Percentiles rank a stretch among this genome's conserved stretches.
Evolutionary conservation across 1,284 basidiomycete species (phyloP).

Genomic region (Clitocybe nebularis): DNA sequence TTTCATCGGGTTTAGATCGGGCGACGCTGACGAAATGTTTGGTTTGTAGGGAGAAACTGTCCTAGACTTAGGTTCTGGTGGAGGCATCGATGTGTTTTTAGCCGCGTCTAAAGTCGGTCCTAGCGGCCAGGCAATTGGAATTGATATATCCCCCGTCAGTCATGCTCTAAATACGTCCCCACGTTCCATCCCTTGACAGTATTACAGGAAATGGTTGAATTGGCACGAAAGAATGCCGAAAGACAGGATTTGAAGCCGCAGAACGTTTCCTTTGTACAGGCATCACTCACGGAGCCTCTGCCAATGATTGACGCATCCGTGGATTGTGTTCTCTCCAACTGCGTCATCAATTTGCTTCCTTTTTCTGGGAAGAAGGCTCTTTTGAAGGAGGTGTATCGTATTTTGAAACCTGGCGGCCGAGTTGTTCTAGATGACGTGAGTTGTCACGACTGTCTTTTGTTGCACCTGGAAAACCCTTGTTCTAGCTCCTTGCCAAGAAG

Average conservation of each 20-base stretch:
- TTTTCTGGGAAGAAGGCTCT: conserved; percentile 33
- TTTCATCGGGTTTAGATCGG: not conserved
- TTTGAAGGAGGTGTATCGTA: conserved; percentile 39
- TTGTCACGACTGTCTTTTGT: not conserved
- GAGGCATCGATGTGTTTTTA: conserved; percentile 50
- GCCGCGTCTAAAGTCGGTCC: conserved; percentile 45
- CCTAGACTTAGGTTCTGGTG: conserved; percentile 53
- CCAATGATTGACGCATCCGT: conserved; percentile 43
- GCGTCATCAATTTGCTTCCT: conserved; percentile 49
- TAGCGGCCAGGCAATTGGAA: conserved; percentile 44
- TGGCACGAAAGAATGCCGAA: conserved; percentile 42
- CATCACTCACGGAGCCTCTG: conserved; percentile 35
- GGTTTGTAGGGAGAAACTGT: conserved; percentile 44
- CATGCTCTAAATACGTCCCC: not conserved
- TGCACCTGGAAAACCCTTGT: too few species aligned
- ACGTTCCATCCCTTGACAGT: not conserved
- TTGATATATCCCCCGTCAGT: conserved; percentile 43
- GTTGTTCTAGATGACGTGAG: conserved; percentile 37
- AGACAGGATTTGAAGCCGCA: conserved; percentile 36
- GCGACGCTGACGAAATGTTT: not conserved
- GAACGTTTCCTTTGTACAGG: conserved; percentile 43
- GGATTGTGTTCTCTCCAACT: conserved; percentile 54
- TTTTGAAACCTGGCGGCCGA: conserved; percentile 49
- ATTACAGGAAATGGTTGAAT: conserved; percentile 44
- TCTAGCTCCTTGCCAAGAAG: conserved; percentile 41